Evolutionary conservation across 345 rosid genomes (phyloP), one percentile per base, ranked within the genome.

Genomic region (Citrus cavaleriei): DNA sequence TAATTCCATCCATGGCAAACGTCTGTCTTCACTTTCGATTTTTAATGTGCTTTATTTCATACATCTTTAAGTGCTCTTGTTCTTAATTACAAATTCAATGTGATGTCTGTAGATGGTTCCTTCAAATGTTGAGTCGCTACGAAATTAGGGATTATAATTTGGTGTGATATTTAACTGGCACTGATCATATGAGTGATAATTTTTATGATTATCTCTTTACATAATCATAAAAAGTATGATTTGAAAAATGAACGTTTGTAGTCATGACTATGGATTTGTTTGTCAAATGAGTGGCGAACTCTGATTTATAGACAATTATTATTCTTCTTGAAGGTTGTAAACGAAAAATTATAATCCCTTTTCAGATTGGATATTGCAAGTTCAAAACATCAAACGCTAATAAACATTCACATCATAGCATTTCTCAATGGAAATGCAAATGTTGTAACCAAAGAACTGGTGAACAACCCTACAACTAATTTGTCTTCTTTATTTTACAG

Each of bases 1-100:
- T 9, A 65, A 90, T 46, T 73, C 89, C 37, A 79, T 87, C 85
- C 77, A 76, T 58, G 86, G 68, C 14, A 85, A 83, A 84, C 93
- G 95, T 91, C 30, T 24, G 40, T 49, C 4, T 51, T 69, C 13
- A 4, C 35, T 8, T 69, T 64, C 5, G 19, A 6, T 81, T 30
- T 38, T 62, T 25, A 27, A 37, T 72, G 5, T 30, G 21, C 4
- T 49, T 21, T 28, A 18, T 54, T 74, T 27, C 13, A 27, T 25
- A 8, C 19, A 16, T 3, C 32, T 74, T 27, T 27, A 16, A 7
- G 25, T 27, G 34, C 2, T 24, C 24, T 34, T 57, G 6, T 72
- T 35, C 59, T 22, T 37, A 37, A 37, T 59, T 54, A 19, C 24
- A 16, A 74, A 61, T 2, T 27, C 30, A 60, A 60, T 49, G 40